phyloP scores from a whole-genome alignment of 176 grass and related monocot genomes.

The Avena eriantha region DNA sequence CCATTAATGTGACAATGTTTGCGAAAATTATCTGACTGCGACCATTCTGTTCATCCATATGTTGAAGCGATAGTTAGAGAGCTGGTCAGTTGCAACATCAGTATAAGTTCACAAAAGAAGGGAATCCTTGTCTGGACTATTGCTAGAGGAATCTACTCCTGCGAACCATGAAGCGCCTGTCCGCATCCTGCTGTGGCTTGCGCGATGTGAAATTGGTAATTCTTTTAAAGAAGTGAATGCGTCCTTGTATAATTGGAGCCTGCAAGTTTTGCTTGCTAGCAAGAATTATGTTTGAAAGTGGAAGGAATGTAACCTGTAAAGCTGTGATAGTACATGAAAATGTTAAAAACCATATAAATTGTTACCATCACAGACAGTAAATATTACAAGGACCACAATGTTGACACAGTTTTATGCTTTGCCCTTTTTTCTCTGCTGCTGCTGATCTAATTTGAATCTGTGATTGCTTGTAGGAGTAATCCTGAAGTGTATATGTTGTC shows the following conservation, averaged over 20 bases:
- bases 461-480: background rate
- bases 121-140: conserved; percentile 12
- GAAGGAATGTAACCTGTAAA: conserved; percentile 56
- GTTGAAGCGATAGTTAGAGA: conserved; percentile 38
- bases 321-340: conserved; percentile 26
- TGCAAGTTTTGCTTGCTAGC: conserved; percentile 36
- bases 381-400: conserved; percentile 20
- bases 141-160: background rate
- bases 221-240: conserved; percentile 30
- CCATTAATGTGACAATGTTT: conserved; percentile 37
- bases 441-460: background rate
- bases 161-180: background rate
- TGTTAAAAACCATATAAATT: conserved; percentile 32
- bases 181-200: background rate
- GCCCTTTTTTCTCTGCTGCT: background rate
- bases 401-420: background rate
- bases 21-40: conserved; percentile 26
- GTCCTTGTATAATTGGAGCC: conserved; percentile 21
- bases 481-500: too few relatives aligned
- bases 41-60: conserved; percentile 41
- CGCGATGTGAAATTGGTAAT: conserved; percentile 36
- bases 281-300: conserved; percentile 15
- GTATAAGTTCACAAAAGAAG: conserved; percentile 20
- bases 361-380: conserved; percentile 40
- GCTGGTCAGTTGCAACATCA: conserved; percentile 37